A percentile compares a stretch with the other conserved stretches of the same genome.
phyloP scores from a whole-genome alignment of 1,284 basidiomycete genomes.

The Malassezia pachydermatis region DNA sequence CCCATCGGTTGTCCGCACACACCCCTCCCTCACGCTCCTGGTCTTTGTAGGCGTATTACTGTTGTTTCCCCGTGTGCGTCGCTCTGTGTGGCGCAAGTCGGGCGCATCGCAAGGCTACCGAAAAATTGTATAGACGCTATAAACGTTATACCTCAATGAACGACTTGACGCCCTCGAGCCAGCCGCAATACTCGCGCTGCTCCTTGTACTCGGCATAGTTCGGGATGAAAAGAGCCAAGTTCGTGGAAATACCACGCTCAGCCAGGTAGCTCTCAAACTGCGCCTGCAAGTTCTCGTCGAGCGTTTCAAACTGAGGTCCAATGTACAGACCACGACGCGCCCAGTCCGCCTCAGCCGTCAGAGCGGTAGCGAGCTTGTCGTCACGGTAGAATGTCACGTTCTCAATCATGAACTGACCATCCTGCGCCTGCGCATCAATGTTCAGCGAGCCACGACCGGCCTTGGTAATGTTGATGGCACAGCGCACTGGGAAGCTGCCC shows the following conservation, averaged over 20 bases:
- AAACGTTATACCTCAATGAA: constrained; percentile 63
- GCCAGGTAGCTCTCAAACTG: constrained; percentile 71
- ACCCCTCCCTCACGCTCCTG: constrained; percentile 8
- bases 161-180: constrained; percentile 71
- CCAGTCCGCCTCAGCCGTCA: constrained; percentile 85
- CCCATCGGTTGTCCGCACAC: not conserved
- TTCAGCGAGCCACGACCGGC: constrained; percentile 49
- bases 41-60: constrained; percentile 3
- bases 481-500: constrained; percentile 59
- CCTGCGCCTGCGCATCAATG: constrained; percentile 49
- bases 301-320: constrained; percentile 83
- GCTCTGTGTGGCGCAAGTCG: not conserved
- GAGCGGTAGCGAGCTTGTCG: constrained; percentile 61
- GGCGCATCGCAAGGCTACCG: not conserved
- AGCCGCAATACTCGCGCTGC: constrained; percentile 71
- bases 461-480: constrained; percentile 74
- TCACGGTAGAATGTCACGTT: constrained; percentile 79
- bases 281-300: constrained; percentile 75
- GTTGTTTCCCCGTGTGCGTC: constrained; percentile 9
- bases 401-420: constrained; percentile 74
- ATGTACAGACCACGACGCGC: constrained; percentile 79
- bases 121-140: constrained; percentile 8
- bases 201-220: constrained; percentile 47
- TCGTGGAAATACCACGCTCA: constrained; percentile 77
- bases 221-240: constrained; percentile 54